Evolutionary conservation across 805 yeast species (phyloP).

Genomic region (Wickerhamomyces hampshirensis): DNA sequence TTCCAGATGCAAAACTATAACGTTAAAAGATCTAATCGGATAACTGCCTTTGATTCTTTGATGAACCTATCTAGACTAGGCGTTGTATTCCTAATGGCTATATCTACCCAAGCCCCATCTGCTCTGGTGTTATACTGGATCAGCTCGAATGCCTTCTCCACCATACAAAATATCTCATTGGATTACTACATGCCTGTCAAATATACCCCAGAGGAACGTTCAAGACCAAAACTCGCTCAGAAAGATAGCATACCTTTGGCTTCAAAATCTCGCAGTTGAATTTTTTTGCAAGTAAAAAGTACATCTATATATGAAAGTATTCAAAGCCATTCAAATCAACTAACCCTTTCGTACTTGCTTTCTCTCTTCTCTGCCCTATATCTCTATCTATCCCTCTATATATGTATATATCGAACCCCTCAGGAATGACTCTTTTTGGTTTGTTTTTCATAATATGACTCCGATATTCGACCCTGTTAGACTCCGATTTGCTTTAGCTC

Average conservation of each 20-base stretch:
- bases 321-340: too few relatives aligned
- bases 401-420: too few relatives aligned
- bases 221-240: background rate
- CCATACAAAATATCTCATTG: slow-evolving; percentile 67
- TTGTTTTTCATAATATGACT: too few relatives aligned
- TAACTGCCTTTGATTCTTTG: slow-evolving; percentile 58
- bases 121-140: slow-evolving; percentile 88
- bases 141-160: slow-evolving; percentile 73
- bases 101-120: slow-evolving; percentile 81
- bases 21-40: slow-evolving; percentile 39
- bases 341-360: too few relatives aligned
- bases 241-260: background rate
- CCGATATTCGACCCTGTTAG: too few relatives aligned
- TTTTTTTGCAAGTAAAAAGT: too few relatives aligned
- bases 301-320: too few relatives aligned
- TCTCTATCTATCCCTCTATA: too few relatives aligned
- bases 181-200: slow-evolving; percentile 37
- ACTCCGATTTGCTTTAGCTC: too few relatives aligned
- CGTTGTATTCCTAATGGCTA: slow-evolving; percentile 74
- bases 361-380: too few relatives aligned
- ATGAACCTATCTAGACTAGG: slow-evolving; percentile 70
- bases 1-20: slow-evolving; percentile 37
- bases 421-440: too few relatives aligned
- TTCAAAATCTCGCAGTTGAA: too few relatives aligned
- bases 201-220: slow-evolving; percentile 11